Base-by-base conservation (phyloP, 2,329 filamentous ascomycete species). In the Colletotrichum sp. region DNA sequence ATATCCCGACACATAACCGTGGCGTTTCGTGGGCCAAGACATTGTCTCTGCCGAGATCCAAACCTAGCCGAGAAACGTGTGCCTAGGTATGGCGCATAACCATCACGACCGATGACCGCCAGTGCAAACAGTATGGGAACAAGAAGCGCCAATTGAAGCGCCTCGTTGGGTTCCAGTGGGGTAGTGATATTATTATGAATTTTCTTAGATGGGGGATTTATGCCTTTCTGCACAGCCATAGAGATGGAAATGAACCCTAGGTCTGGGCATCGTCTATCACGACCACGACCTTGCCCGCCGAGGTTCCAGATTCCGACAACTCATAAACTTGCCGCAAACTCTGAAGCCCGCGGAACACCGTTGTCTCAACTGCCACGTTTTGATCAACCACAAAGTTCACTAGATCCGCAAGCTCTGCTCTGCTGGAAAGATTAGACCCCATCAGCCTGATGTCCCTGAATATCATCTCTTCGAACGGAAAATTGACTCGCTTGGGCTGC, bases 361-460 rank as follows among this genome's bases (percentile, higher is more conserved):
- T 90, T 18, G 87, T 90, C 77, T 86, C 86, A 28, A 91, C 88
- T 3, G 83, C 85, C 62, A 92, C 84, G 1, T 86, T 82, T 48
- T 88, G 82, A 75, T 88, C 83, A 0, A 84, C 86, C 3, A 90
- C 84, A 34, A 87, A 81, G 12, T 84, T 75, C 22, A 90, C 81
- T 88, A 91, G 90, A 7, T 85, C 83, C 60, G 84, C 77, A 71
- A 86, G 87, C 79, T 90, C 87, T 7, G 81, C 78, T 1, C 84
- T 82, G 10, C 85, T 87, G 59, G 82, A 84, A 64, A 87, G 83
- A 24, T 90, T 80, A 36, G 83, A 86, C 8, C 90, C 89, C 26
- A 86, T 85, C 48, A 92, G 82, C 65, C 84, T 81, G 22, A 92
- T 87, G 78, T 91, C 90, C 9, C 90, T 83, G 80, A 91, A 90